Base-by-base conservation (phyloP, 768 basidiomycete genomes). In the Leucosporidium scottii region DNA sequence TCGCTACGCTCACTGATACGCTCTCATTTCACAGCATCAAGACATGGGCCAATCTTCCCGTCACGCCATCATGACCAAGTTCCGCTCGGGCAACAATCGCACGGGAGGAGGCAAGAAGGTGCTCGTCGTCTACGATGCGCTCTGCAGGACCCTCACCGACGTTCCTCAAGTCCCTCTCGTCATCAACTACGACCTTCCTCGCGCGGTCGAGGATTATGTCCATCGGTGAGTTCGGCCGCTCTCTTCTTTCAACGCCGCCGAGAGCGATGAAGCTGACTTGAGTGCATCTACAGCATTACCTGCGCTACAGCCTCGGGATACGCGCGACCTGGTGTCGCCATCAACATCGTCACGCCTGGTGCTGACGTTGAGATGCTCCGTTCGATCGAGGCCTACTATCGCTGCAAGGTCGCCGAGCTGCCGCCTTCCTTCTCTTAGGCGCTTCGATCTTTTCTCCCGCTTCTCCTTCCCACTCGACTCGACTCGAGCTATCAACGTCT, bases 351-450 rank as follows among this genome's bases (percentile, higher is more conserved):
- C 34, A 68, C 67, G 48, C 70, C 70, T 13, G 57, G 57, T 1
- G 27, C n/a, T 39, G 71, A 72, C 30, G 93, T 97, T 64, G 94
- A 98, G 81, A 96, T 97, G 93, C 81, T 98, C 70, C 85, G 94
- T 76, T 90, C 90, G 74, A 97, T 97, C 83, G 94, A 98, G 82
- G 94, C 93, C 83, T 94, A 92, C 81, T 97, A 94, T 84, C 61
- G 70, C 6, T 56, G 57, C 67, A 71, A 65, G 54, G 67, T 71
- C 51, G 51, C 51, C 51, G 51, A 53, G 51, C 23, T n/a, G 51
- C 51, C 51, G 21, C n/a, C 51, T 27, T 23, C 23, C n/a, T 27
- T 53, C 51, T 27, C 51, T 17, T 53, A n/a, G 8, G 51, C 51
- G 17, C 51, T n/a, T 9, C 27, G 27, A 15, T 9, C n/a, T 15